These are phyloP conservation scores for Trichosporon sp. DNA, from an alignment of 1,284 basidiomycete genomes.

Conservation along the genomic window DNA sequence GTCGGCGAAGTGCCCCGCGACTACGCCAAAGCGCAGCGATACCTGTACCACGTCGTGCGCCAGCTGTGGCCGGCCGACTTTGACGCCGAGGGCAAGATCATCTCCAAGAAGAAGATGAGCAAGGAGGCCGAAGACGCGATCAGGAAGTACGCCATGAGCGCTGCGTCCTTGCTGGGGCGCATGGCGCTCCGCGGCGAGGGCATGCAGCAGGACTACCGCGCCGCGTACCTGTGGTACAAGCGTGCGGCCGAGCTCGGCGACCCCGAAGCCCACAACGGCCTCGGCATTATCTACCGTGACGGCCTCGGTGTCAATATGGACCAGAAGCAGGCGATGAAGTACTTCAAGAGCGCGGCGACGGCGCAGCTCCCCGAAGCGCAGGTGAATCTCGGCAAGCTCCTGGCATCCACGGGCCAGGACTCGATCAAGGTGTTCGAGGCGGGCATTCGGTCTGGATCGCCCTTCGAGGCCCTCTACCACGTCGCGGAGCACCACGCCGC, in stretches of 20 bases:
- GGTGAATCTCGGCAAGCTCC: constrained; percentile 85
- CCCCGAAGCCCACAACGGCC: constrained; percentile 80
- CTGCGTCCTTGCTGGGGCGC: constrained; percentile 82
- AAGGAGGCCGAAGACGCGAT: constrained; percentile 61
- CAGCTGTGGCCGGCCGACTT: constrained; percentile 76
- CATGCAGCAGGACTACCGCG: constrained; percentile 70
- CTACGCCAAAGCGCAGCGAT: constrained; percentile 71
- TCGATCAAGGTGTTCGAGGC: constrained; percentile 76
- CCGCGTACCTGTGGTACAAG: constrained; percentile 93
- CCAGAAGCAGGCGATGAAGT: constrained; percentile 63
- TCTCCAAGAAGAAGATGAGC: constrained; percentile 60
- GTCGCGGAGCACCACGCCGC: constrained; percentile 75
- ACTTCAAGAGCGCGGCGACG: constrained; percentile 79
- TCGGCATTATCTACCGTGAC: constrained; percentile 90
- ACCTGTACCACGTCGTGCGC: constrained; percentile 79
- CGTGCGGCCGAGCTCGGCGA: constrained; percentile 78
- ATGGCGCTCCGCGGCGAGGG: constrained; percentile 96
- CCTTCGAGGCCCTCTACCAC: constrained; percentile 90
- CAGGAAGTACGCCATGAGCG: constrained; percentile 68
- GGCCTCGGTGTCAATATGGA: constrained; percentile 68
- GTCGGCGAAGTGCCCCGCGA: constrained; percentile 77
- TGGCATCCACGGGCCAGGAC: constrained; percentile 56
- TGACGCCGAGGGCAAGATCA: constrained; percentile 51
- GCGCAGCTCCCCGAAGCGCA: constrained; percentile 87
- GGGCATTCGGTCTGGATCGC: constrained; percentile 79